Evolutionary conservation across 495 filamentous ascomycete species (phyloP), one percentile per base, ranked within the genome.

Genomic region (Immersiella caudata): DNA sequence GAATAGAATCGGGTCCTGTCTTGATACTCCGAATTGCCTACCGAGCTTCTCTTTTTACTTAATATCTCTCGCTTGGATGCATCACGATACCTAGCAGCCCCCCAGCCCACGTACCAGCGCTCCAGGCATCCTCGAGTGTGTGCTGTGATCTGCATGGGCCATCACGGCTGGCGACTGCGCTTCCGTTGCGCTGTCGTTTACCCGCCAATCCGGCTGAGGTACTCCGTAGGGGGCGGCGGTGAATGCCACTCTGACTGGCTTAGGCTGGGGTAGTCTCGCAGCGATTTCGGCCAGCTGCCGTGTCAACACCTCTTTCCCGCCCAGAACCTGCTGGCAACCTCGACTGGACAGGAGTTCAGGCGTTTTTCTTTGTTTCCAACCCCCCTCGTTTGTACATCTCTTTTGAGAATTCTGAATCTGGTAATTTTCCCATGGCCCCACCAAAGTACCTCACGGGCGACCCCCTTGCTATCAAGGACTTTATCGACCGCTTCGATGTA

Each of bases 401-500:
- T 14, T 36, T 51, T 57, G 22, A 59, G 16, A 18, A 8, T 46
- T 46, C 29, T 36, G 29, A 7, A 26, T 11, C 21, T 55, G 18
- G 25, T n/a, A 24, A 12, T 21, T 52, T 29, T 20, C 26, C 55
- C 50, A 75, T 77, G 74, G 51, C 72, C 25, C 59, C 72, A 67
- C 87, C 94, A 59, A 87, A 87, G 74, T 92, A 94, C 73, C 84
- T 99, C 69, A 94, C 90, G 50, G 93, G 93, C 71, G 87, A 97
- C 75, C 84, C 84, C 64, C 81, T 83, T 56, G 89, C 84, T 22
- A 91, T 98, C 62, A 82, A 87, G 24, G 87, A 90, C 27, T 99
- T 98, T 73, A 81, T 99, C 67, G 90, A 90, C 74, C 87, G 87
- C 71, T 99, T 97, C 71, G 96, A 99, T 81, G 94, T 97, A 75